phyloP scores from a whole-genome alignment of 2,329 filamentous ascomycete genomes.

The Penicillium sp. region DNA sequence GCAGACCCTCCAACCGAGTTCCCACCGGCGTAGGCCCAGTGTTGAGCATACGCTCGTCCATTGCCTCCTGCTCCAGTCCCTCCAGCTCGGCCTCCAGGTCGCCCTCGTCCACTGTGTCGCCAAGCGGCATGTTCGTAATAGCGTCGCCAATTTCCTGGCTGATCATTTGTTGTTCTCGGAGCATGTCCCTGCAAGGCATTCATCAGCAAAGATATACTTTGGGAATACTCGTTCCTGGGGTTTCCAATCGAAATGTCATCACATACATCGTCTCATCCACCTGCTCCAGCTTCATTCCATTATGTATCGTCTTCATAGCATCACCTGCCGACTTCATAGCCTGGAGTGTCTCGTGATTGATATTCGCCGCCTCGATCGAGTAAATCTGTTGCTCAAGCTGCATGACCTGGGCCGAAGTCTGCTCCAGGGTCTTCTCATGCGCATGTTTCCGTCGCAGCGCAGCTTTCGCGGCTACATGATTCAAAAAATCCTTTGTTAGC shows the following conservation, averaged over 20 bases:
- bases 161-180: constrained; percentile 89
- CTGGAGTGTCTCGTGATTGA: constrained; percentile 93
- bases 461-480: constrained; percentile 76
- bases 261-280: constrained; percentile 93
- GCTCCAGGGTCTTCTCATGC: constrained; percentile 87
- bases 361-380: constrained; percentile 95
- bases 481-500: background rate
- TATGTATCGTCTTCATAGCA: constrained; percentile 93
- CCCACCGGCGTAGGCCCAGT: constrained; percentile 82
- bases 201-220: constrained; percentile 6
- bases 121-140: constrained; percentile 72
- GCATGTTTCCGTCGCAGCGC: constrained; percentile 93
- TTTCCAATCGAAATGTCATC: background rate
- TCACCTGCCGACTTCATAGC: constrained; percentile 90
- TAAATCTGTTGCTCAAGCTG: constrained; percentile 96
- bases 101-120: constrained; percentile 76
- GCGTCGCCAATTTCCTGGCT: constrained; percentile 90
- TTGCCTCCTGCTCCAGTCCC: constrained; percentile 82
- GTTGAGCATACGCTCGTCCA: constrained; percentile 92
- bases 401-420: constrained; percentile 85
- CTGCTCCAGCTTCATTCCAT: constrained; percentile 86
- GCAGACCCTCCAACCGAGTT: constrained; percentile 76
- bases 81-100: constrained; percentile 87
- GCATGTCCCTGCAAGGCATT: constrained; percentile 68
- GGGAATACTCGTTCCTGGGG: too few species aligned